Evolutionary conservation across 2,329 filamentous ascomycete genomes (phyloP).

Genomic region (Aureobasidium leucospermi): DNA sequence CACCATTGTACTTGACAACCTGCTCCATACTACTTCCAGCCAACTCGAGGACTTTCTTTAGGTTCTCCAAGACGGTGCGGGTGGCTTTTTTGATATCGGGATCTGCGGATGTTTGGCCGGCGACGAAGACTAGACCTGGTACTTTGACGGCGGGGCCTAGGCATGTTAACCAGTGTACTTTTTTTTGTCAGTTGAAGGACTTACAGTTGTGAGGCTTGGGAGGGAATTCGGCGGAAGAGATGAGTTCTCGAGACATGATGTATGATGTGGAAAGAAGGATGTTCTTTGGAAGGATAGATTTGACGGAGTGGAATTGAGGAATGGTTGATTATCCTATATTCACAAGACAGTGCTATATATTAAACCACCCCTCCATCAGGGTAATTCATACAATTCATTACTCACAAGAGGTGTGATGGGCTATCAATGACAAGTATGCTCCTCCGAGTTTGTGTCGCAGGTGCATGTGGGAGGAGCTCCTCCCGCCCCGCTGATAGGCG

Average conservation of each 20-base stretch:
- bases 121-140: slow-evolving; percentile 41
- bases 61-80: slow-evolving; percentile 19
- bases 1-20: neutral
- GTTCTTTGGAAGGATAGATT: neutral
- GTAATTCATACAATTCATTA: neutral
- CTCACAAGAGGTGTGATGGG: neutral
- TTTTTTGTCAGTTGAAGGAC: slow-evolving; percentile 7
- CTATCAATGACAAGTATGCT: neutral
- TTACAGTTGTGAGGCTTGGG: slow-evolving; percentile 42
- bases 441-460: neutral
- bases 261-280: neutral
- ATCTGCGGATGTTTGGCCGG: slow-evolving; percentile 40
- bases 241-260: slow-evolving; percentile 39
- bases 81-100: slow-evolving; percentile 43
- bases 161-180: neutral
- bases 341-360: neutral
- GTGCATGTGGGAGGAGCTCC: neutral
- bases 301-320: neutral
- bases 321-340: neutral
- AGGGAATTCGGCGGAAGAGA: slow-evolving; percentile 41
- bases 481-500: neutral
- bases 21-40: neutral
- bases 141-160: slow-evolving; percentile 38
- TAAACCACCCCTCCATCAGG: neutral
- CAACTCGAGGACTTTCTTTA: neutral